These are phyloP conservation scores for Podila clonocystis DNA, from an alignment of 192 early-diverging fungal genomes.

Conservation along the genomic window DNA sequence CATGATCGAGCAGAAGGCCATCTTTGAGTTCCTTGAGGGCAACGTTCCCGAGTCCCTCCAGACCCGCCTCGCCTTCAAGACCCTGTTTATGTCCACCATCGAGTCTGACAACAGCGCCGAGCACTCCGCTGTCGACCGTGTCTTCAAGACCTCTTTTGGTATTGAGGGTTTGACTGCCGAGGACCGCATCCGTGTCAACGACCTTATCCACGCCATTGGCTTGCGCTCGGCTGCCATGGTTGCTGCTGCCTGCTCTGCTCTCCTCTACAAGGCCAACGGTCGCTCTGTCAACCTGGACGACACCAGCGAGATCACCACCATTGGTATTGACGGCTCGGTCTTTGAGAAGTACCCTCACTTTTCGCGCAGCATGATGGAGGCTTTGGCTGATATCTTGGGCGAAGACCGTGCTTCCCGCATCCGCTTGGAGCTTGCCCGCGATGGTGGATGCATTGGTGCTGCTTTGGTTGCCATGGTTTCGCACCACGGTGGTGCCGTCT, in stretches of 20 bases:
- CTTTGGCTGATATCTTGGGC: slow-evolving; percentile 77
- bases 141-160: slow-evolving; percentile 61
- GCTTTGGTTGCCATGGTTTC: slow-evolving; percentile 71
- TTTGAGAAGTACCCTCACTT: slow-evolving; percentile 89
- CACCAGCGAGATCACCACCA: slow-evolving; percentile 50
- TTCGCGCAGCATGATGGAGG: slow-evolving; percentile 72
- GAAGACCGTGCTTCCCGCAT: slow-evolving; percentile 70
- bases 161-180: slow-evolving; percentile 65
- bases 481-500: slow-evolving; percentile 2
- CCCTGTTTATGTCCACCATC: slow-evolving; percentile 62
- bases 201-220: slow-evolving; percentile 75
- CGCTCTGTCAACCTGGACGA: slow-evolving; percentile 33
- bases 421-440: slow-evolving; percentile 73
- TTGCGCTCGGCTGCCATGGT: slow-evolving; percentile 81
- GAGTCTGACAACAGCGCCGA: slow-evolving; percentile 61
- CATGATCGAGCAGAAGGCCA: slow-evolving; percentile 75
- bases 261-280: slow-evolving; percentile 40
- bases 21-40: slow-evolving; percentile 70
- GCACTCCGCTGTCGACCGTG: slow-evolving; percentile 66
- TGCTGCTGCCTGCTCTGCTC: slow-evolving; percentile 67
- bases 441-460: slow-evolving; percentile 78
- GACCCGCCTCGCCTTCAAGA: slow-evolving; percentile 50
- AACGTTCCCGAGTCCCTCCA: not conserved
- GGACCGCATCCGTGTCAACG: slow-evolving; percentile 77
- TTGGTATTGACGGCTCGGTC: slow-evolving; percentile 88